These are phyloP conservation scores for Waitea zeae DNA, from an alignment of 1,284 basidiomycete species.

Conservation along the genomic window DNA sequence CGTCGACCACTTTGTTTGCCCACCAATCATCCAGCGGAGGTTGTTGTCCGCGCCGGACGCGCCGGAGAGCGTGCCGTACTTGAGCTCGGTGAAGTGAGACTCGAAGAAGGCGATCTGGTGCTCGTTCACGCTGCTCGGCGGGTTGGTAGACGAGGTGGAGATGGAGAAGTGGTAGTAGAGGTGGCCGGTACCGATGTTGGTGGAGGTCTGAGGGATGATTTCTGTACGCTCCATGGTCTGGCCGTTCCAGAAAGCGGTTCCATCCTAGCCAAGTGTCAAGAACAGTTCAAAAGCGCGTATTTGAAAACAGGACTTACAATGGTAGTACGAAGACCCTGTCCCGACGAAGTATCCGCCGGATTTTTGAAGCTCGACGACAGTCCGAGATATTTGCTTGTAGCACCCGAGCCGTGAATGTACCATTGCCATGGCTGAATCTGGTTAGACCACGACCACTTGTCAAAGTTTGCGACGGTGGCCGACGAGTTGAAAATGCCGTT, in stretches of 20 bases:
- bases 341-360: constrained; percentile 35
- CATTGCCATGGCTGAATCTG: constrained; percentile 42
- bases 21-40: constrained; percentile 22
- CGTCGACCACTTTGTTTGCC: neutral
- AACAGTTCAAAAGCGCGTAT: constrained; percentile 27
- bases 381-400: constrained; percentile 36
- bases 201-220: constrained; percentile 39
- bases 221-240: constrained; percentile 22
- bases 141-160: constrained; percentile 26
- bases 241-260: constrained; percentile 7
- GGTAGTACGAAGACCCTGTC: constrained; percentile 34
- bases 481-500: constrained; percentile 33
- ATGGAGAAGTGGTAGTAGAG: constrained; percentile 51
- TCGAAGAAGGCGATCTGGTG: constrained; percentile 49
- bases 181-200: constrained; percentile 40
- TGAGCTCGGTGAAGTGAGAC: constrained; percentile 44
- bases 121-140: constrained; percentile 31
- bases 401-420: constrained; percentile 42
- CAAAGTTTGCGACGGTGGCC: constrained; percentile 12
- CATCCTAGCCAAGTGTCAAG: constrained; percentile 16
- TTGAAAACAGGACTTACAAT: constrained; percentile 22
- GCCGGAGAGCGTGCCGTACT: constrained; percentile 28
- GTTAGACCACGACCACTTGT: constrained; percentile 28
- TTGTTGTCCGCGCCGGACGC: constrained; percentile 31
- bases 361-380: constrained; percentile 39